Conservation (phyloP, 495 filamentous ascomycete species). For the Penicillium macrosclerotiorum region DNA sequence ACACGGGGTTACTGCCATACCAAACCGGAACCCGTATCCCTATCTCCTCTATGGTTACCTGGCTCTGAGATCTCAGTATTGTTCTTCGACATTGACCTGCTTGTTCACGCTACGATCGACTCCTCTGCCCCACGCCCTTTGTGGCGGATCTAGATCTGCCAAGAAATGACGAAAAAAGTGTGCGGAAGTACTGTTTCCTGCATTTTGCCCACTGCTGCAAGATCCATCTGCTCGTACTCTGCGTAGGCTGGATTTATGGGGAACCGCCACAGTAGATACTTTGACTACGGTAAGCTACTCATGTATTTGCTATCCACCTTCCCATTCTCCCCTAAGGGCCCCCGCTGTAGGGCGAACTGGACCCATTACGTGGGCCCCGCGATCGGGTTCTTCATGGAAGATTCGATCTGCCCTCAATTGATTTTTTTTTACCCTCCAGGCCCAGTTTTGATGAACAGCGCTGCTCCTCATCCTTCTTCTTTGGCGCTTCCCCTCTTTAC, state of each 20-base stretch:
- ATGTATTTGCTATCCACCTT: slow-evolving; percentile 4
- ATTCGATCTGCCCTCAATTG: slow-evolving; percentile 9
- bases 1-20: background rate
- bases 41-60: too few species aligned
- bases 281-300: slow-evolving; percentile 13
- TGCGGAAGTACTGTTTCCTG: slow-evolving; percentile 25
- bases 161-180: slow-evolving; percentile 8
- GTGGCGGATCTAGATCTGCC: background rate
- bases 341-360: background rate
- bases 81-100: background rate
- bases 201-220: slow-evolving; percentile 13
- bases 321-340: background rate
- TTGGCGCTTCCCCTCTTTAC: background rate
- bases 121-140: too few species aligned
- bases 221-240: slow-evolving; percentile 8
- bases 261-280: slow-evolving; percentile 11
- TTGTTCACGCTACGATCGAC: slow-evolving; percentile 1
- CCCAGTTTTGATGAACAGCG: background rate
- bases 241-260: too few species aligned
- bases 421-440: background rate
- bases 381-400: slow-evolving; percentile 15
- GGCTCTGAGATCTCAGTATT: background rate
- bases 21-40: background rate
- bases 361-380: slow-evolving; percentile 1
- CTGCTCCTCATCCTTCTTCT: background rate